These are phyloP conservation scores for Gryganskiella cystojenkinii DNA, from an alignment of 192 early-diverging fungal genomes.

Conservation along the genomic window DNA sequence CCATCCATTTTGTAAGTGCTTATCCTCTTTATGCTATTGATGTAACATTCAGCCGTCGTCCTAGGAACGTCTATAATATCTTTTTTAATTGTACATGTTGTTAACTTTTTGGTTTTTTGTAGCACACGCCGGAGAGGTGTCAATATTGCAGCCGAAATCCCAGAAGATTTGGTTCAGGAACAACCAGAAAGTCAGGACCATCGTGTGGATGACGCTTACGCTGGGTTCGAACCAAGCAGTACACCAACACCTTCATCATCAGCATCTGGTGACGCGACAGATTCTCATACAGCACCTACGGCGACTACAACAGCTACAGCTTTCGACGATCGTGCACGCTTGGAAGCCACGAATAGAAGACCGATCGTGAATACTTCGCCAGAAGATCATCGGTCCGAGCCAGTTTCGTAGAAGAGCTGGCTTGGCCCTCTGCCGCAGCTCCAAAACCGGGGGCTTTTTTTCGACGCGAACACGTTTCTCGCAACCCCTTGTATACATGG, in stretches of 20 bases:
- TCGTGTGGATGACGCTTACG: no score
- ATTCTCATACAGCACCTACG: neutral
- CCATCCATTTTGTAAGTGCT: conserved; percentile 63
- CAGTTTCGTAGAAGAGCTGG: neutral
- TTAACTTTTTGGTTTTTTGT: neutral
- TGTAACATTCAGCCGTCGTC: no score
- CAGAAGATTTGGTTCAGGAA: conserved; percentile 6
- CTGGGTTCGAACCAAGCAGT: no score
- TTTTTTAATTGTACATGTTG: neutral
- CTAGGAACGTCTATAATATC: neutral
- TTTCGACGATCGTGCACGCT: neutral
- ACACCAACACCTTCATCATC: no score
- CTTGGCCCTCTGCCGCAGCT: no score
- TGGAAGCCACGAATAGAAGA: no score
- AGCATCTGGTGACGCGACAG: neutral
- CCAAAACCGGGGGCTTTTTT: neutral
- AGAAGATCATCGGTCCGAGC: no score
- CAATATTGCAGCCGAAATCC: conserved; percentile 32
- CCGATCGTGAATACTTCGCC: no score
- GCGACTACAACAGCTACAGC: neutral
- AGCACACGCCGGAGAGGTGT: conserved; percentile 25
- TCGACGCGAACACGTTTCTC: neutral
- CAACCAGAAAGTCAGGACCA: neutral
- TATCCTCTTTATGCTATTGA: neutral
- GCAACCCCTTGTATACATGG: conserved; percentile 2